A percentile compares a stretch with the other conserved stretches of the same genome.
Evolutionary conservation across 73 alveolate species (phyloP).

Genomic region (Urostyla sp.): DNA sequence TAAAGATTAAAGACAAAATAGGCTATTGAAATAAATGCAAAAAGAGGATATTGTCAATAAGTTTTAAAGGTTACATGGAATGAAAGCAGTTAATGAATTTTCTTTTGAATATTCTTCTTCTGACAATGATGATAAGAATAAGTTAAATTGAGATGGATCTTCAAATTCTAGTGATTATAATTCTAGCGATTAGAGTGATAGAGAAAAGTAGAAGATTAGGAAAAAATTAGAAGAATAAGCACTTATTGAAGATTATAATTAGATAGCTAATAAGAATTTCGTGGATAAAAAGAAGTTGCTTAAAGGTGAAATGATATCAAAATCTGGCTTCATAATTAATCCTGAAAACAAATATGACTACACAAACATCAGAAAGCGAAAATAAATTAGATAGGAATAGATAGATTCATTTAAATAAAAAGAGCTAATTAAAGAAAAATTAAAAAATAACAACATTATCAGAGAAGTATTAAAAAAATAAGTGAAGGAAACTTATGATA

Average conservation of each 20-base stretch:
- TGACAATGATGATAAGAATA: conserved; percentile 4
- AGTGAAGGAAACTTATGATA: conserved; percentile 31
- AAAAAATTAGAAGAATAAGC: not conserved
- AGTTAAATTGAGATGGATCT: not conserved
- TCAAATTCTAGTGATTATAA: not conserved
- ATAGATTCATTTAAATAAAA: not conserved
- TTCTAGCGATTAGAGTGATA: conserved; percentile 12
- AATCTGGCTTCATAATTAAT: conserved; percentile 5
- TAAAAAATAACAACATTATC: conserved; percentile 14
- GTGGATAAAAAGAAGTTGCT: not conserved
- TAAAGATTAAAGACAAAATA: conserved; percentile 7
- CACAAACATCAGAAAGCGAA: not conserved
- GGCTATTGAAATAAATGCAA: conserved; percentile 9
- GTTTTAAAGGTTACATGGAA: not conserved
- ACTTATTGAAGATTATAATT: not conserved
- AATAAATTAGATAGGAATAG: not conserved
- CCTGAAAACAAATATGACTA: conserved; percentile 10
- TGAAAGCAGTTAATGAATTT: not conserved
- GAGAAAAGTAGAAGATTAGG: not conserved
- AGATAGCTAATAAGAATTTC: too few relatives aligned
- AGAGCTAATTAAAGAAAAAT: conserved; percentile 29
- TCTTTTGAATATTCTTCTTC: not conserved
- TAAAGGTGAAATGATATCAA: conserved; percentile 33
- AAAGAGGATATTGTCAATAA: conserved; percentile 2
- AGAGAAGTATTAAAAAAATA: conserved; percentile 36